These are phyloP conservation scores for Solanum habrochaites DNA, from an alignment of 257 asterid genomes.

Conservation along the genomic window DNA sequence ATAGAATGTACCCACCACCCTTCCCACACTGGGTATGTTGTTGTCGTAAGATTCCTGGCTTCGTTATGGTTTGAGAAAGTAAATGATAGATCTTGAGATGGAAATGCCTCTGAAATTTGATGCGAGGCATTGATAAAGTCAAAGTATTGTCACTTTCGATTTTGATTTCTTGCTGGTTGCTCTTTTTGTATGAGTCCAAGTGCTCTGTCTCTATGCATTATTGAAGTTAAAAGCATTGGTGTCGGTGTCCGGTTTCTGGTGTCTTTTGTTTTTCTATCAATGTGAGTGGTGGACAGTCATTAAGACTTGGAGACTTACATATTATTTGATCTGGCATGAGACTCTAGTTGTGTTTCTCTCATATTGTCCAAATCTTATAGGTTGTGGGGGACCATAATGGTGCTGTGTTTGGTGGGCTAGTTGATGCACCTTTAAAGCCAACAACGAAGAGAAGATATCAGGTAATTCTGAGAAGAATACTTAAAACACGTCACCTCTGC, in stretches of 20 bases:
- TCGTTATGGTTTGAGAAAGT: background rate
- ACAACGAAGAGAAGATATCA: conserved; percentile 70
- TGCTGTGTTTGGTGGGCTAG: conserved; percentile 89
- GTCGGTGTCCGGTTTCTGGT: background rate
- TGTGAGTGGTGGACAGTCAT: background rate
- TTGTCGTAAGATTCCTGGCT: background rate
- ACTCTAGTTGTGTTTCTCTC: background rate
- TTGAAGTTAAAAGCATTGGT: background rate
- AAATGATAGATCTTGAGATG: background rate
- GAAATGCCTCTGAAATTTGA: background rate
- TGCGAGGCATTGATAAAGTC: background rate
- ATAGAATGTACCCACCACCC: background rate
- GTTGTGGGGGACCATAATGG: conserved; percentile 92
- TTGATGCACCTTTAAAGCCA: conserved; percentile 81
- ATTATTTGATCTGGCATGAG: background rate
- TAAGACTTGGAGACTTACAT: background rate
- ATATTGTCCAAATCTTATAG: conserved; percentile 18
- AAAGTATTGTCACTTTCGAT: background rate
- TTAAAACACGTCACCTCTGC: background rate
- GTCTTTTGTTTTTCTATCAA: background rate
- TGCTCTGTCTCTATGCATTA: background rate
- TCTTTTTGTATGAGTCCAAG: background rate
- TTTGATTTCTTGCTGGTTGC: background rate
- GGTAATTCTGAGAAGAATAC: conserved; percentile 27
- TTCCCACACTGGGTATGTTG: background rate